phyloP scores from a whole-genome alignment of 1,284 basidiomycete species.

The Ganoderma lucidum region DNA sequence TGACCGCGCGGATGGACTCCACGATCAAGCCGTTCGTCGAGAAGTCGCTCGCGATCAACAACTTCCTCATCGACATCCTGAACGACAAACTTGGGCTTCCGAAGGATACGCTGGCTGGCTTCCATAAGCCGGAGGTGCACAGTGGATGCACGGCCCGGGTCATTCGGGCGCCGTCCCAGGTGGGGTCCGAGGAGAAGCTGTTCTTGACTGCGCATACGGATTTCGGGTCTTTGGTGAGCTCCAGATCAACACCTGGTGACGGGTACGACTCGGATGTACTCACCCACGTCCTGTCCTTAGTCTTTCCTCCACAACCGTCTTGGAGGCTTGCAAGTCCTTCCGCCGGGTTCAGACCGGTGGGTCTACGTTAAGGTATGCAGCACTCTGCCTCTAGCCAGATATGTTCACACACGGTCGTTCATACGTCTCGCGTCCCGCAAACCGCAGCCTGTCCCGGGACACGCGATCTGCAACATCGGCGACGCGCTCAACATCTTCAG shows the following conservation, averaged over 20 bases:
- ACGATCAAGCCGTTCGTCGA: slow-evolving; percentile 40
- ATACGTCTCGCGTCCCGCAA: slow-evolving; percentile 1
- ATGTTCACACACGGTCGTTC: not conserved
- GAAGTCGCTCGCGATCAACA: slow-evolving; percentile 42
- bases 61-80: slow-evolving; percentile 41
- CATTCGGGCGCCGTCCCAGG: slow-evolving; percentile 38
- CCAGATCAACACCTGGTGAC: too few relatives aligned
- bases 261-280: too few relatives aligned
- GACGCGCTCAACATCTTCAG: slow-evolving; percentile 48
- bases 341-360: slow-evolving; percentile 66
- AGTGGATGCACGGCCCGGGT: slow-evolving; percentile 36
- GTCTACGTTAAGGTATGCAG: slow-evolving; percentile 64
- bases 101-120: slow-evolving; percentile 36
- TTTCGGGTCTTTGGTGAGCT: slow-evolving; percentile 42
- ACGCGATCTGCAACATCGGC: slow-evolving; percentile 47
- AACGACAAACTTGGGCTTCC: slow-evolving; percentile 44
- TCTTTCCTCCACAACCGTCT: slow-evolving; percentile 75
- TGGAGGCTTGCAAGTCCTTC: slow-evolving; percentile 76
- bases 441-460: slow-evolving; percentile 39
- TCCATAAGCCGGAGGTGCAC: slow-evolving; percentile 32
- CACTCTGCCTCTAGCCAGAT: not conserved
- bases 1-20: slow-evolving; percentile 38
- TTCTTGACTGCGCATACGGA: slow-evolving; percentile 43
- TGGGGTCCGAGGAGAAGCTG: slow-evolving; percentile 27
- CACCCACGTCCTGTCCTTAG: slow-evolving; percentile 36